Evolutionary conservation across 1,139 yeast genomes (phyloP), one percentile per base, ranked within the genome.

Genomic region (Cylindricascospora bacillispora): DNA sequence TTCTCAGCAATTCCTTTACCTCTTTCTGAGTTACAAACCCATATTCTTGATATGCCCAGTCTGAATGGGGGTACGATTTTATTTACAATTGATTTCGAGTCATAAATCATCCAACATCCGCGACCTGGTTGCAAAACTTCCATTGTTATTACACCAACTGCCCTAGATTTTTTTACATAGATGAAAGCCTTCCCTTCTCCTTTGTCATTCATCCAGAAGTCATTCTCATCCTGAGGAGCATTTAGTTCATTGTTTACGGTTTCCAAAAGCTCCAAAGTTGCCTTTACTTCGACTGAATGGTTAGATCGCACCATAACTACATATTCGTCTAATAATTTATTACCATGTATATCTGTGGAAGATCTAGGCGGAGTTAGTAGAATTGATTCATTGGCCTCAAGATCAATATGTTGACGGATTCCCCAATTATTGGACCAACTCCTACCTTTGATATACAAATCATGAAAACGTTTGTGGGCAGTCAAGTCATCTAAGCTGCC

Each of bases 141-240:
- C 25, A 50, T 35, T 1, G 55, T 50, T 13, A 48, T 33, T 4
- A 41, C 46, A 4, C 54, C 56, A 10, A 51, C 41, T 2, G 55
- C 56, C 24, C 47, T 36, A 4, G 38, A 41, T 23, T 42, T 32
- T 27, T 43, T 47, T 4, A 52, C 36, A 33, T 49, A 52, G 6
- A 45, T 38, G 31, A 51, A 49, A 3, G 55, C 54, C 25, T 37
- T 43, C 1, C 56, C 57, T 7, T 27, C 34, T 13, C 31, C 24
- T 3, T 26, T 25, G 6, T 32, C 30, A 15, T 24, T 30, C 13
- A 37, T 37, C 57, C 57, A 52, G 27, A 51, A 49, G 4, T 35
- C 41, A 33, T 52, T 52, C 34, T 52, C 57, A 36, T 52, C 47
- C 18, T 41, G 45, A 7, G 57, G 56, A 3, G 57, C 57, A 35